Evolutionary conservation across 1,284 basidiomycete genomes (phyloP), one percentile per base, ranked within the genome.

Genomic region (Apiotrichum mycotoxinovorans): DNA sequence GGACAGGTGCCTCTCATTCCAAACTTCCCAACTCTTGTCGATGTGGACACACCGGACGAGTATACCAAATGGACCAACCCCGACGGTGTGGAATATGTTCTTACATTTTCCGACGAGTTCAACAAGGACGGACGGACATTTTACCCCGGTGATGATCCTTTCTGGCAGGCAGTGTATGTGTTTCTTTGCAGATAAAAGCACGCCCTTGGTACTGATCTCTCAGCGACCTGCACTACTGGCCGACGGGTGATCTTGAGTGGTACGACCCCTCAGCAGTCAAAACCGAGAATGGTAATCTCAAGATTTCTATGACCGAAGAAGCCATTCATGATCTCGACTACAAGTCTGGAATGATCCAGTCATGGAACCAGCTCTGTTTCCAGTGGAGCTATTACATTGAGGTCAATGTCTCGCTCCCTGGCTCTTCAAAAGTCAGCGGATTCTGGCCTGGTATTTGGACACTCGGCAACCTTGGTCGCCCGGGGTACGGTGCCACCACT

Each of bases 391-490:
- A 66, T 50, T 71, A 71, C 56, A 57, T 80, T 48, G 80, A 80
- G 66, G 82, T 83, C 5, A 81, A 82, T 8, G 85, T 93, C n/a
- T 83, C 82, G n/a, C 79, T 97, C 10, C 94, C 95, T 0, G 95
- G 94, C 20, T 64, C 54, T 25, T 63, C 61, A 33, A 41, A 44
- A 10, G 52, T 71, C 23, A 61, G 66, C 37, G 85, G 85, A 41
- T 79, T 89, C 33, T 91, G 88, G 88, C 87, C 88, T 22, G 87
- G 85, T 43, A 74, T 88, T 58, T 94, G 91, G 91, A 89, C 87
- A 8, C 89, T 96, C 88, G 91, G 91, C 4, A 95, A 95, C 68
- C 81, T 96, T 3, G 91, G 86, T 1, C 79, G 91, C 51, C 85
- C 91, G 0, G 91, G 91, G 3, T 87, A 90, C 71, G 81, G 85